Base-by-base conservation (phyloP, 805 yeast species). In the Tetrapisispora iriomotensis region DNA sequence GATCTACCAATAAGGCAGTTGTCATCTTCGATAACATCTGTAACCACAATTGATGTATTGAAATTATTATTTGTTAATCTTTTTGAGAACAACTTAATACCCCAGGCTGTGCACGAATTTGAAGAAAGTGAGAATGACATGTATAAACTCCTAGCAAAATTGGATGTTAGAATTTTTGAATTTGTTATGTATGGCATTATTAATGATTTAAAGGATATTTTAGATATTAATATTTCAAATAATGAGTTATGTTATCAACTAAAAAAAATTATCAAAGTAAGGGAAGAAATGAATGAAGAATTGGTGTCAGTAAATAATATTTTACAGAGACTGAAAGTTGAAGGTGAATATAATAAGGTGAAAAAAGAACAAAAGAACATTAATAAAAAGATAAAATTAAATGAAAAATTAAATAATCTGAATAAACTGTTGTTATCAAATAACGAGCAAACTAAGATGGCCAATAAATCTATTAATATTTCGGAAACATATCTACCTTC, bases 221-320 rank as follows among this genome's bases (percentile, higher is more conserved):
- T 49, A 19, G 64, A 58, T 34, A 51, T 58, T 20, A 53, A 56
- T 42, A 25, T 50, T 20, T 59, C 62, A 2, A 59, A 57, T 32
- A 56, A 57, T 42, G 54, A 54, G 26, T 46, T 58, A 14, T 47
- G 53, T 33, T 48, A 50, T 29, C 53, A 49, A 33, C 32, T 51
- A 23, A 49, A 43, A 28, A 50, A 49, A 28, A 34, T 51, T 10
- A 35, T 43, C 2, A 34, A 35, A 17, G 45, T 44, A 18, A 45
- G 45, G 20, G 46, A 41, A 29, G 48, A 43, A 15, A 29, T 47
- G 29, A 49, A 44, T 27, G 46, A 44, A 26, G 41, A 45, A 21
- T 35, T 50, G 34, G 47, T 53, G 8, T 37, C 38, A 18, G 38
- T 45, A 3, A 38, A 52, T 22, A 41, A 42, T 19, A 45, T 44